These are phyloP conservation scores for Epichloe amarillans DNA, from an alignment of 2,329 filamentous ascomycete genomes.

Conservation along the genomic window DNA sequence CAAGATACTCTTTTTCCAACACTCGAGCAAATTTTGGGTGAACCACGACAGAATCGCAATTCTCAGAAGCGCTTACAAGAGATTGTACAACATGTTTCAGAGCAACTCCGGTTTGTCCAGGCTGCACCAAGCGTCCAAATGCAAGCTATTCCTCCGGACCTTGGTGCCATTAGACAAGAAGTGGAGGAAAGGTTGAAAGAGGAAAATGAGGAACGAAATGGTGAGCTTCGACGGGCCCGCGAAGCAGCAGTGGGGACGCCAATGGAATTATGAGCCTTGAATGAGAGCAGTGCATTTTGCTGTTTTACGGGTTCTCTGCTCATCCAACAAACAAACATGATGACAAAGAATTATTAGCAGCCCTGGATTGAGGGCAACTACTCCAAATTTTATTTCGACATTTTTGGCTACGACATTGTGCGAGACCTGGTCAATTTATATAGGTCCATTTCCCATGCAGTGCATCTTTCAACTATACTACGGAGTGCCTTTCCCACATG, in stretches of 20 bases:
- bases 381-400: too few species aligned
- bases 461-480: too few species aligned
- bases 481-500: too few species aligned
- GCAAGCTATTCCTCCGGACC: constrained; percentile 64
- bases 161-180: constrained; percentile 53
- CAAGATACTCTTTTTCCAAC: constrained; percentile 81
- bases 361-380: too few species aligned
- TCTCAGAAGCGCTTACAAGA: constrained; percentile 60
- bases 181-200: constrained; percentile 56
- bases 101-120: constrained; percentile 77
- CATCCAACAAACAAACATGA: too few species aligned
- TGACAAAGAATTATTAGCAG: too few species aligned
- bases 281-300: too few species aligned
- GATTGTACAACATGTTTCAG: constrained; percentile 64
- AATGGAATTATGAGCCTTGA: constrained; percentile 34
- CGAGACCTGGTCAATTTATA: too few species aligned
- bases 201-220: constrained; percentile 45
- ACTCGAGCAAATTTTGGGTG: constrained; percentile 56
- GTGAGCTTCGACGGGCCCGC: constrained; percentile 34
- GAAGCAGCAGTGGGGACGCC: constrained; percentile 44
- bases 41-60: constrained; percentile 66
- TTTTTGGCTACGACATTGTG: too few species aligned
- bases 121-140: constrained; percentile 81
- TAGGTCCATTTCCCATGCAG: too few species aligned
- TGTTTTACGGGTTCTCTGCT: too few species aligned